Percentiles rank a stretch among this genome's conserved stretches.
Conservation (phyloP, 1,284 basidiomycete genomes). For the Hemileia vastatrix region DNA sequence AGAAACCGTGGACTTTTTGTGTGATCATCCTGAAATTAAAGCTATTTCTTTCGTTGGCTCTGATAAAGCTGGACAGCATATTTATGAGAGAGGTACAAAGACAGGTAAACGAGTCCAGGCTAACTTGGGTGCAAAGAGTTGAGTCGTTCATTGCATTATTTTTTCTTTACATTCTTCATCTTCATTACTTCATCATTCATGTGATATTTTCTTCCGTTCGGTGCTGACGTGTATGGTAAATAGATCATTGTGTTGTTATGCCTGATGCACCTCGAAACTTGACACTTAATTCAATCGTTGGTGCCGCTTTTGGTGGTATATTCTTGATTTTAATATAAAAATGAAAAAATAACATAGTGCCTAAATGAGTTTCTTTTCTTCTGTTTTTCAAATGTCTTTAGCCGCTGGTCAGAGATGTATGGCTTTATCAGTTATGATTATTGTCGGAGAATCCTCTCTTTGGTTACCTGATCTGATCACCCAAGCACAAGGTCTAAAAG, state of each 20-base stretch:
- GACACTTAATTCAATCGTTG: slow-evolving; percentile 82
- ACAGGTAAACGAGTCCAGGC: slow-evolving; percentile 91
- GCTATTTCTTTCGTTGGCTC: slow-evolving; percentile 98
- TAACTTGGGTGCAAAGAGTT: slow-evolving; percentile 86
- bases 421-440: slow-evolving; percentile 52
- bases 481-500: slow-evolving; percentile 67
- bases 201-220: too few species aligned
- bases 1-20: slow-evolving; percentile 84
- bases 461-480: slow-evolving; percentile 84
- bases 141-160: slow-evolving; percentile 24
- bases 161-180: background rate
- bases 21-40: slow-evolving; percentile 79
- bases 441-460: slow-evolving; percentile 69
- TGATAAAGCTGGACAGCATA: slow-evolving; percentile 83
- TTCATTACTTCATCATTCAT: background rate
- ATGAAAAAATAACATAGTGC: background rate
- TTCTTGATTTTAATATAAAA: too few species aligned
- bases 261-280: slow-evolving; percentile 94
- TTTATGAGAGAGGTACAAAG: slow-evolving; percentile 75
- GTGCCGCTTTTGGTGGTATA: slow-evolving; percentile 84
- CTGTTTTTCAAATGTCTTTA: background rate
- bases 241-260: slow-evolving; percentile 80
- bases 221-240: too few species aligned
- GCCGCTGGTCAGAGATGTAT: slow-evolving; percentile 89
- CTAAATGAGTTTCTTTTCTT: background rate